Evolutionary conservation across 2,329 filamentous ascomycete genomes (phyloP).

Genomic region (Pyricularia sp.): DNA sequence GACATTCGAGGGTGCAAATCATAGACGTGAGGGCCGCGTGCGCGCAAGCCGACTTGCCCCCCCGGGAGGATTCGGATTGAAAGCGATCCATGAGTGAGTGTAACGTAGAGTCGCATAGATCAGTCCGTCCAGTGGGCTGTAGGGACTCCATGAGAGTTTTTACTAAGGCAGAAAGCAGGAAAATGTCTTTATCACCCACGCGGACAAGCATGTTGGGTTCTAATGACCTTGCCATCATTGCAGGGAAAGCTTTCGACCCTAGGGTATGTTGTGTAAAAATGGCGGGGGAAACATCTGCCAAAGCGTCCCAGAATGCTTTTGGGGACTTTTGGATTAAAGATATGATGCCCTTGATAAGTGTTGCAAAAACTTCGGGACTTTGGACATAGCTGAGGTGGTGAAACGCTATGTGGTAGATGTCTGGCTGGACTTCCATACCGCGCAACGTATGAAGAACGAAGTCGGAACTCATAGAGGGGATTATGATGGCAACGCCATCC

Average conservation of each 20-base stretch:
- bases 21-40: constrained; percentile 55
- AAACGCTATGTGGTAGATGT: constrained; percentile 54
- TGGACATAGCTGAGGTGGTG: constrained; percentile 37
- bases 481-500: constrained; percentile 64
- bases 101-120: constrained; percentile 71
- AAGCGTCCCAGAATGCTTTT: constrained; percentile 78
- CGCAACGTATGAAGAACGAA: constrained; percentile 71
- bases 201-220: constrained; percentile 39
- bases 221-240: constrained; percentile 52
- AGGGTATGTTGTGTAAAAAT: constrained; percentile 80
- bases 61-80: constrained; percentile 43
- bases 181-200: constrained; percentile 42
- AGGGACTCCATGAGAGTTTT: constrained; percentile 69
- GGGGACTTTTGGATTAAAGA: constrained; percentile 66
- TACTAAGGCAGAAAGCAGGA: constrained; percentile 70
- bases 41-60: constrained; percentile 52
- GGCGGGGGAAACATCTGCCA: constrained; percentile 70
- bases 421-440: constrained; percentile 68
- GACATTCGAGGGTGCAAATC: constrained; percentile 46
- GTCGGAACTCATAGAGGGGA: constrained; percentile 63
- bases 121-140: constrained; percentile 63
- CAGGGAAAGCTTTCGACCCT: constrained; percentile 55
- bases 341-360: constrained; percentile 62
- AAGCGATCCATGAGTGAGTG: constrained; percentile 63
- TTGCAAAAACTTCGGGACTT: constrained; percentile 49